Evolutionary conservation across 306 rosid species (phyloP), one percentile per base, ranked within the genome.

Genomic region (Quercus gilva): DNA sequence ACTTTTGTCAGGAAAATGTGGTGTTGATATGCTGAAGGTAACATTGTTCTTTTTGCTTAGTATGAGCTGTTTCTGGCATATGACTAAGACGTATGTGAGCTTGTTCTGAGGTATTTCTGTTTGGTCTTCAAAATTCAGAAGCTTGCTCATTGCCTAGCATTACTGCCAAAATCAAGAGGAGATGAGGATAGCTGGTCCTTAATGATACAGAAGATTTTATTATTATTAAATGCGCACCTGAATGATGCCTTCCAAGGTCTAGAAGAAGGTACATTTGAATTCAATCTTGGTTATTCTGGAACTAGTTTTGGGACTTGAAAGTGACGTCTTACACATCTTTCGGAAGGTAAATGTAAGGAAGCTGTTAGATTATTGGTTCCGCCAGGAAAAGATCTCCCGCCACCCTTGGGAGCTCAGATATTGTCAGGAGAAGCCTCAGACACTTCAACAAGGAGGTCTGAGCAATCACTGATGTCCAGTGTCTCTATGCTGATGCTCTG

Each of bases 111-210:
- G n/a, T 76, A 43, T 43, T 21, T 75, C 77, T 84, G 73, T 76
- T 84, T 85, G 82, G 76, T 57, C 9, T 82, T 81, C 76, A 65
- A 77, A 63, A 74, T 85, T 76, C 92, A 96, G 99, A 96, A 91
- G 88, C 90, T 93, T 72, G 91, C 91, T 37, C 76, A 85, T 71
- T 90, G 93, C 85, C 89, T 96, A 41, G 96, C 96, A 59, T 81
- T 90, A 71, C 97, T 96, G 78, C 93, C 99, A 81, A 91, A 91
- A 84, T 87, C 97, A 26, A 89, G 74, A 89, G 97, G 93, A 74
- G 94, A 93, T 65, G 96, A 86, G 75, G 97, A 85, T 71, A 93
- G 94, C 88, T 96, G 98, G 99, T 86, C 86, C 72, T 59, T 88
- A 82, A 78, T 90, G 90, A 81, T 93, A 83, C 90, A 85, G 85